Percentiles rank a stretch among this genome's conserved stretches.
Evolutionary conservation across 176 grass and related monocot genomes (phyloP).

Genomic region (Pontederia crassipes): DNA sequence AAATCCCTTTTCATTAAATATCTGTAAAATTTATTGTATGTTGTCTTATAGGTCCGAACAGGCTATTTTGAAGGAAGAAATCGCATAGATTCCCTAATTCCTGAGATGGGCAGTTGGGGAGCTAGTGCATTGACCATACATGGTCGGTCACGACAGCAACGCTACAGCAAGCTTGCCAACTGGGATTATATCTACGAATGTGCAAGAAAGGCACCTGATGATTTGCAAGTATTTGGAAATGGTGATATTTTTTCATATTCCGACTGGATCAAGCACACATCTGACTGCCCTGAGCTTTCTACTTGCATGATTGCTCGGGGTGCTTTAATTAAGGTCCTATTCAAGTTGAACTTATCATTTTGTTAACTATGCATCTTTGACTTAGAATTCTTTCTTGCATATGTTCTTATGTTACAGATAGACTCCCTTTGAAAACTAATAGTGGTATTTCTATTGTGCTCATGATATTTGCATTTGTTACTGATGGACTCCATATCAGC

Average conservation of each 20-base stretch:
- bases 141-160: slow-evolving; percentile 82
- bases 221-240: slow-evolving; percentile 83
- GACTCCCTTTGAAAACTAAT: background rate
- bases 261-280: slow-evolving; percentile 62
- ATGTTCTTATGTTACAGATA: background rate
- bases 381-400: background rate
- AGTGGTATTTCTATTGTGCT: background rate
- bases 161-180: slow-evolving; percentile 89
- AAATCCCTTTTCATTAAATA: background rate
- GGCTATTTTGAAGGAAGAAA: slow-evolving; percentile 97
- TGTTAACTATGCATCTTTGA: slow-evolving; percentile 1
- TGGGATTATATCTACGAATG: slow-evolving; percentile 96
- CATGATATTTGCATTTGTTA: background rate
- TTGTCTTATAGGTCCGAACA: slow-evolving; percentile 61
- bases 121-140: slow-evolving; percentile 79
- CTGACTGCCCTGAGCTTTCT: slow-evolving; percentile 43
- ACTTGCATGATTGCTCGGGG: slow-evolving; percentile 85
- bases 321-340: slow-evolving; percentile 76
- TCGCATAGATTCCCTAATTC: slow-evolving; percentile 72
- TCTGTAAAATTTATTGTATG: background rate
- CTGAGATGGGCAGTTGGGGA: slow-evolving; percentile 72
- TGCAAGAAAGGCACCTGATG: slow-evolving; percentile 54
- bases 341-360: background rate
- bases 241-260: slow-evolving; percentile 85
- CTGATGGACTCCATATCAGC: slow-evolving; percentile 28